Evolutionary conservation across 768 basidiomycete species (phyloP).

Genomic region (Sporobolomyces roseus): DNA sequence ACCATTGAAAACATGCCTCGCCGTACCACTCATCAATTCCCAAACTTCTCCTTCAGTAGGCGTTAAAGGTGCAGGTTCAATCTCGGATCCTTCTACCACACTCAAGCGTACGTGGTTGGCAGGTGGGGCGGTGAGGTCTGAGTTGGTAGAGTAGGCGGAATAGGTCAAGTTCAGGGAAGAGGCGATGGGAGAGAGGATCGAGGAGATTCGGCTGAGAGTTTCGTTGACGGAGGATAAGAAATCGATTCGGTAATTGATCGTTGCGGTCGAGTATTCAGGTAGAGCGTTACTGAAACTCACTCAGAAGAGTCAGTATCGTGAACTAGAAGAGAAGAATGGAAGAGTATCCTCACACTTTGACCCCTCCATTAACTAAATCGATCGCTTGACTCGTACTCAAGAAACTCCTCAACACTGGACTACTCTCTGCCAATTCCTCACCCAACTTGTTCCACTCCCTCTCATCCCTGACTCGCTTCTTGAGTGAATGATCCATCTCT

Average conservation of each 20-base stretch:
- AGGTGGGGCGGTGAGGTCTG: neutral
- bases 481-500: conserved; percentile 58
- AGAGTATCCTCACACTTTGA: conserved; percentile 29
- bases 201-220: conserved; percentile 12
- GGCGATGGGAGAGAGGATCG: conserved; percentile 30
- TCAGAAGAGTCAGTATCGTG: neutral
- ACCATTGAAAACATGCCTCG: conserved; percentile 11
- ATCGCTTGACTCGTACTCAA: conserved; percentile 70
- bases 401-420: conserved; percentile 45
- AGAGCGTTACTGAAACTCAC: conserved; percentile 35
- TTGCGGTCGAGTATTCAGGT: conserved; percentile 19
- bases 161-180: conserved; percentile 24
- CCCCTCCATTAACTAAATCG: conserved; percentile 55
- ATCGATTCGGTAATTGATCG: conserved; percentile 40
- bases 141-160: neutral
- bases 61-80: conserved; percentile 38
- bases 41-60: conserved; percentile 23
- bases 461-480: conserved; percentile 45
- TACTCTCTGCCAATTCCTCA: conserved; percentile 49
- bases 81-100: neutral
- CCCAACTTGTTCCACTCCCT: conserved; percentile 53
- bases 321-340: neutral
- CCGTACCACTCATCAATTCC: conserved; percentile 28
- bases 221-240: conserved; percentile 30
- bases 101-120: too few species aligned